Evolutionary conservation across 257 asterid species (phyloP).

Genomic region (Gynochthodes officinalis): DNA sequence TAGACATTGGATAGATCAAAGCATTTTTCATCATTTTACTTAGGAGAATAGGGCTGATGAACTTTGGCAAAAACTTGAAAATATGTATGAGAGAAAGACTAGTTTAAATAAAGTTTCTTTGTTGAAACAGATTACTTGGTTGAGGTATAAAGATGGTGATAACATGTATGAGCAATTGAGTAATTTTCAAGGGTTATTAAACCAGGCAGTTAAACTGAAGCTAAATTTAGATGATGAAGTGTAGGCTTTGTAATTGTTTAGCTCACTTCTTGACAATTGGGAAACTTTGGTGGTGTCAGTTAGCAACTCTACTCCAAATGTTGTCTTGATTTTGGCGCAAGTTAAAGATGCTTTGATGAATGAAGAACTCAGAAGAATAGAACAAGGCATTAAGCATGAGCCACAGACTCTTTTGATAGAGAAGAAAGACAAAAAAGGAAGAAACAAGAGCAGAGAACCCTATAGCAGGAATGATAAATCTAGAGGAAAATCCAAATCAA

Average conservation of each 20-base stretch:
- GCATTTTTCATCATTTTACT: background rate
- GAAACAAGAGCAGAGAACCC: background rate
- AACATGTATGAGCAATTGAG: background rate
- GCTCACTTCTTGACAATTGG: no score
- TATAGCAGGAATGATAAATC: background rate
- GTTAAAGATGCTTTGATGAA: no score
- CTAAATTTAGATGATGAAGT: conserved; percentile 3
- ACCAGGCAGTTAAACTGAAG: background rate
- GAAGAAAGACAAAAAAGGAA: background rate
- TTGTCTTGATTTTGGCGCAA: no score
- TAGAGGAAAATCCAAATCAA: background rate
- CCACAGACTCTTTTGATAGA: background rate
- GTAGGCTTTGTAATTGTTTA: background rate
- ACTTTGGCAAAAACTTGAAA: background rate
- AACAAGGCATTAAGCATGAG: background rate
- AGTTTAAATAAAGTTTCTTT: background rate
- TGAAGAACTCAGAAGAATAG: background rate
- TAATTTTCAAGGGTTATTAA: background rate
- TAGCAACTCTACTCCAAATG: no score
- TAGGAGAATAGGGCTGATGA: background rate
- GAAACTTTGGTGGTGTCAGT: no score
- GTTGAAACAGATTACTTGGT: background rate
- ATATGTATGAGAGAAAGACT: background rate
- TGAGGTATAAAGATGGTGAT: background rate
- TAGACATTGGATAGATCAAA: background rate